Base-by-base conservation (phyloP, 2,329 filamentous ascomycete species). In the Fusarium camptoceras region DNA sequence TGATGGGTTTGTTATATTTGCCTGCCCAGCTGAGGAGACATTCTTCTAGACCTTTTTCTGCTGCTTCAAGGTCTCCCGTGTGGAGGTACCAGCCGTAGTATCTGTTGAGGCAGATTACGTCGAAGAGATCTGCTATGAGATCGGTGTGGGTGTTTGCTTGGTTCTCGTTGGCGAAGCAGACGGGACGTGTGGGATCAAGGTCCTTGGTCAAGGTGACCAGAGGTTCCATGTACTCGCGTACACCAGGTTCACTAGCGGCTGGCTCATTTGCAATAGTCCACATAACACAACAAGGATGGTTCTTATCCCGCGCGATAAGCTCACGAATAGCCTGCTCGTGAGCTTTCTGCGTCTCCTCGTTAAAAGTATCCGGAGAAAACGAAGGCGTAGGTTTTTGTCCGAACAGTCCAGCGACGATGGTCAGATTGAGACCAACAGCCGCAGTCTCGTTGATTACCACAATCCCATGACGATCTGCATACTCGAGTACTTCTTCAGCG, bases 131-230 rank as follows among this genome's bases (percentile, higher is more conserved):
- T 4, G 18, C 34, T 1, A 37, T 37, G 4, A 37, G 18, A 37
- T 37, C 34, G 0, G 34, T 37, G 18, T 37, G 10, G 18, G n/a
- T 37, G 10, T 37, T 37, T 5, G 34, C 34, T 37, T 37, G 18
- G 0, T 37, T 37, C 3, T 37, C 34, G 0, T 37, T 37, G 0
- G 34, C 34, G 6, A n/a, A n/a, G 4, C 18, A 37, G 0, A 37
- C 34, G 0, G 34, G 34, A 12, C 18, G 34, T 4, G 34, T 37
- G 9, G 10, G 18, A n/a, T 37, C 34, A 1, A 37, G 6, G 4
- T n/a, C 3, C 9, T n/a, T 37, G 11, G 34, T n/a, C 4, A 37
- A 12, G 7, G 18, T n/a, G 6, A 37, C 34, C 34, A 37, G 18
- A n/a, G 34, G 18, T 3, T 37, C 34, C 34, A 37, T 37, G 6